Base-by-base conservation (phyloP, 805 yeast species). In the Teunomyces lycoperdinae region DNA sequence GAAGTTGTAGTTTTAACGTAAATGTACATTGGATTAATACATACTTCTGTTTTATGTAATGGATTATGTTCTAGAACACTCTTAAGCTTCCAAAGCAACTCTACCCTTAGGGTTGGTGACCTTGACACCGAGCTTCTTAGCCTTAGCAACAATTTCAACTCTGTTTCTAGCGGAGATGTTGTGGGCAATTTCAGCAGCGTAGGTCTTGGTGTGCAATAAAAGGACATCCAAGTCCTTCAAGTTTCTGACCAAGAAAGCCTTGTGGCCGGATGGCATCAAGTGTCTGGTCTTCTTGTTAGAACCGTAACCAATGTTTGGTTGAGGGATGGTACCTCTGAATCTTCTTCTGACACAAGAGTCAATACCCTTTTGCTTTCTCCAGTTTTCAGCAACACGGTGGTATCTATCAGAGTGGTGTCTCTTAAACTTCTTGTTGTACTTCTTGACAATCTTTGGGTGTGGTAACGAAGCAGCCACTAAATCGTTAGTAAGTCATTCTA, bases 321-420 rank as follows among this genome's bases (percentile, higher is more conserved):
- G 96, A 69, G 91, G 83, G 74, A 94, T 89, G 80, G 92, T 87
- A 74, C 99, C 99, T 86, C 97, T 89, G 96, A 94, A 94, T 84
- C 94, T 87, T 85, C 99, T 92, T 85, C 99, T 94, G 76, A 95
- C 97, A 81, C 89, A 84, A 66, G 98, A 91, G 84, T 94, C 99
- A 76, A 94, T 94, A 94, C 99, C 99, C 89, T 94, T 94, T 82
- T 95, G 99, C 83, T 94, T 92, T 89, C 99, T 94, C 99, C 99
- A 95, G 85, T 85, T 86, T 81, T 89, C 97, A 71, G 89, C 80
- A 66, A 94, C 97, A 81, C 99, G 91, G 85, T 84, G 85, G 81
- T 90, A 92, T 81, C 97, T 89, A 87, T 94, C 99, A 78, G 97
- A 90, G 85, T 94, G 99, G 79, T 92, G 98, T 84, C 99, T 90